These are phyloP conservation scores for Penicillium paradoxum DNA, from an alignment of 495 filamentous ascomycete genomes.

Conservation along the genomic window DNA sequence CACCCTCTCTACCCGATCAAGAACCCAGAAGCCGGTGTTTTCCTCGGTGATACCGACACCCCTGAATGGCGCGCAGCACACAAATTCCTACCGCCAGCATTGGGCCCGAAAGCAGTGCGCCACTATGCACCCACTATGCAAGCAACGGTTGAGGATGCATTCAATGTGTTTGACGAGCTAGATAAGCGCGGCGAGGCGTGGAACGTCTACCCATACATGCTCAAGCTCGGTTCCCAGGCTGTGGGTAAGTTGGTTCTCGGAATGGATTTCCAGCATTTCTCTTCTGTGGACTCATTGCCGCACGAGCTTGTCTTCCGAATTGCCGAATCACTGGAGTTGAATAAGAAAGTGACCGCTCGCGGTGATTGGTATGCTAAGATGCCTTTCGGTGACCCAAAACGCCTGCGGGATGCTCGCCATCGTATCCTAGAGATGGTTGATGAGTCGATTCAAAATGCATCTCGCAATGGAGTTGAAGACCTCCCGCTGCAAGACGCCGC, in stretches of 20 bases:
- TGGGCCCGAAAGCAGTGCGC: constrained; percentile 50
- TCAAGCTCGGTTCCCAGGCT: constrained; percentile 51
- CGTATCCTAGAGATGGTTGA: constrained; percentile 31
- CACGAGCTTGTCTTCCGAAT: constrained; percentile 40
- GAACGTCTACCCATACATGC: constrained; percentile 58
- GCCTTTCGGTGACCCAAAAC: constrained; percentile 48
- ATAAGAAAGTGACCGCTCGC: constrained; percentile 47
- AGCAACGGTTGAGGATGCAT: constrained; percentile 35
- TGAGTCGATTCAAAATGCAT: constrained; percentile 33
- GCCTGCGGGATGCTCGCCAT: constrained; percentile 24
- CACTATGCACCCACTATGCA: constrained; percentile 56
- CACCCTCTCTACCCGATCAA: constrained; percentile 49
- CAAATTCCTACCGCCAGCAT: constrained; percentile 52
- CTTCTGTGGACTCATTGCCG: constrained; percentile 31
- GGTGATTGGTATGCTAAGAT: constrained; percentile 47
- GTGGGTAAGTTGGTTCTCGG: constrained; percentile 50
- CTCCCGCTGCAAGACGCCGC: constrained; percentile 50
- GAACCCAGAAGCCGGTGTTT: constrained; percentile 43
- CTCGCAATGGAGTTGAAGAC: constrained; percentile 30
- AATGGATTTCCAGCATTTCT: constrained; percentile 51
- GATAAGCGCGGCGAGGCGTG: constrained; percentile 44
- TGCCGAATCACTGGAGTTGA: constrained; percentile 41
- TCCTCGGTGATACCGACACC: constrained; percentile 49
- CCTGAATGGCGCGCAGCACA: constrained; percentile 44
- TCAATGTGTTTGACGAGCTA: constrained; percentile 50